Percentiles rank a stretch among this genome's conserved stretches.
Evolutionary conservation across 2,329 filamentous ascomycete genomes (phyloP).

Genomic region (Beauveria pseudobassiana): DNA sequence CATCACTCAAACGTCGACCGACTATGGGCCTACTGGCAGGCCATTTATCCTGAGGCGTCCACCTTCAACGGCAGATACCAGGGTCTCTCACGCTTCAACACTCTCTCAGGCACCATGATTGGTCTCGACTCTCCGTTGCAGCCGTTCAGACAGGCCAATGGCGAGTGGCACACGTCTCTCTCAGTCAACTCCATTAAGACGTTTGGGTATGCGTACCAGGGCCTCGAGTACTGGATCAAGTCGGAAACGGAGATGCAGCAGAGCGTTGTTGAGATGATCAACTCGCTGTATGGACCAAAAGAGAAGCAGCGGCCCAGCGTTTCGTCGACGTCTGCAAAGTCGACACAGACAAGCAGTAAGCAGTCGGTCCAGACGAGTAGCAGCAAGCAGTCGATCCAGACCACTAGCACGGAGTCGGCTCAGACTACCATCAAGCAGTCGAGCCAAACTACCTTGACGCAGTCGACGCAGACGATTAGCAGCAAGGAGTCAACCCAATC

Average conservation of each 20-base stretch:
- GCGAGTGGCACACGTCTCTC: constrained; percentile 34
- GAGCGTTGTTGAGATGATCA: constrained; percentile 26
- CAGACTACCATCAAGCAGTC: background rate
- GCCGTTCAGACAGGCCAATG: constrained; percentile 39
- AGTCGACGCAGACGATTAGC: background rate
- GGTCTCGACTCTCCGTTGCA: constrained; percentile 37
- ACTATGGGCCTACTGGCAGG: constrained; percentile 50
- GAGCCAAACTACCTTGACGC: too few species aligned
- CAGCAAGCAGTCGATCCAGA: background rate
- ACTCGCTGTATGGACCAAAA: constrained; percentile 24
- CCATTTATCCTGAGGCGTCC: constrained; percentile 29
- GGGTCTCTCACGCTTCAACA: constrained; percentile 32
- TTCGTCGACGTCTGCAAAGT: background rate
- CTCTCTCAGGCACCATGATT: constrained; percentile 30
- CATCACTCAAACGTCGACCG: constrained; percentile 55
- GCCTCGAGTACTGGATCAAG: constrained; percentile 31
- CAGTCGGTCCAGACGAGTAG: background rate
- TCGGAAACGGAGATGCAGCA: constrained; percentile 22
- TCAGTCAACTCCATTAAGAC: constrained; percentile 24
- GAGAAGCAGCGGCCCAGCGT: background rate
- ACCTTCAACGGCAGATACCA: constrained; percentile 29
- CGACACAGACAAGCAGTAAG: background rate
- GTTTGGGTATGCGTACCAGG: constrained; percentile 33
- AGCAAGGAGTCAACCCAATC: background rate
- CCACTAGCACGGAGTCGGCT: too few species aligned